Base-by-base conservation (phyloP, 805 yeast genomes). In the Nakazawaea holstii region DNA sequence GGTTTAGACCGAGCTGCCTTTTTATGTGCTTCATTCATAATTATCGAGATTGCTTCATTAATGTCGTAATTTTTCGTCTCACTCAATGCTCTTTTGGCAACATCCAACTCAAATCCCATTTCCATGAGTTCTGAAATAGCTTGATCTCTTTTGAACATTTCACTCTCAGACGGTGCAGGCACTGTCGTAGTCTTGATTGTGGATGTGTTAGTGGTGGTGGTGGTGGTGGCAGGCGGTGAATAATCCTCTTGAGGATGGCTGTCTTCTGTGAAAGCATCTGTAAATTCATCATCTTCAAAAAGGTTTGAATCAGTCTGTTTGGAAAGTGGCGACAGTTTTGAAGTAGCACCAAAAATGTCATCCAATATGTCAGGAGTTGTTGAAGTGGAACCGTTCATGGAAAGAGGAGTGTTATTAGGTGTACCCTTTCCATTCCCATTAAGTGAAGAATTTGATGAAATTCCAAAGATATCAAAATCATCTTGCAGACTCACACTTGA, bases 61-160 rank as follows among this genome's bases (percentile, higher is more conserved):
- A 87, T 68, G 53, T 84, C 78, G 6, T 72, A 59, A 0, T 90
- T 87, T 31, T 66, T 57, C 0, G 82, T 77, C 40, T 69, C 64
- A 7, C 64, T 72, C 33, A 88, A 68, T 0, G 95, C 95, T 2
- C 66, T 64, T 26, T 70, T 73, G 4, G 94, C 80, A 45, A 72
- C 76, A 1, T 78, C 81, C 1, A 76, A 66, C 1, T 83, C 63
- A 56, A 88, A 88, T 2, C 96, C 96, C 80, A 88, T 88, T 50
- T 87, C 94, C 2, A 86, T 64, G 38, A 87, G 68, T 54, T 80
- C 86, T 0, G 92, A 92, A 14, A 87, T 59, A 1, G 79, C 70
- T 37, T 66, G 66, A 53, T 81, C 86, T 39, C 62, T 60, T 8
- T 59, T 40, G 38, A 27, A 46, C 45, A 40, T 46, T 17, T 40